Conservation (phyloP, 1,139 yeast species). For the Yamadazyma jaroonii region DNA sequence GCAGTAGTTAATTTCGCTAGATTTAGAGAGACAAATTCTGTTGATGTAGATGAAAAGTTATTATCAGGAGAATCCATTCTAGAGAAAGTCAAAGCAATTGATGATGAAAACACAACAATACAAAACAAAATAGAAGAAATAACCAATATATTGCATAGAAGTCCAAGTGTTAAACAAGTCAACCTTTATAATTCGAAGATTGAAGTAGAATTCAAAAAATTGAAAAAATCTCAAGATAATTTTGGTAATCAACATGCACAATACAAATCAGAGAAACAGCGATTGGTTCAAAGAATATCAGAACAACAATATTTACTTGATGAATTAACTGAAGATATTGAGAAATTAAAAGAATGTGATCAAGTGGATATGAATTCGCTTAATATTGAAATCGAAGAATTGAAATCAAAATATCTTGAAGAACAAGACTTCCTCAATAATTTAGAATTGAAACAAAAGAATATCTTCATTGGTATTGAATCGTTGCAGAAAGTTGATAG, state of each 20-base stretch:
- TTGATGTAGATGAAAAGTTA: constrained; percentile 29
- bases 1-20: constrained; percentile 85
- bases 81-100: constrained; percentile 31
- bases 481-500: constrained; percentile 55
- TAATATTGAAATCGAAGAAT: constrained; percentile 52
- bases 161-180: constrained; percentile 43
- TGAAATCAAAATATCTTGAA: constrained; percentile 45
- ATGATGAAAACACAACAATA: constrained; percentile 37
- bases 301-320: constrained; percentile 52
- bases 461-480: constrained; percentile 54
- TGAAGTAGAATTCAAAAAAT: constrained; percentile 59
- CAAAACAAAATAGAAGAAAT: constrained; percentile 45
- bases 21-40: constrained; percentile 76
- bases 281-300: constrained; percentile 54
- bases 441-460: constrained; percentile 49
- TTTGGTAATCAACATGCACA: constrained; percentile 64
- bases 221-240: constrained; percentile 63
- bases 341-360: constrained; percentile 57
- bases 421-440: constrained; percentile 39
- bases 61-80: no score
- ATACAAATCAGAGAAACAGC: constrained; percentile 61
- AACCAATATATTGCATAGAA: constrained; percentile 20
- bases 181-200: constrained; percentile 56
- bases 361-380: constrained; percentile 62
- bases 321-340: constrained; percentile 59